Base-by-base conservation (phyloP, 2,329 filamentous ascomycete genomes). In the Xylariaceae sp. region DNA sequence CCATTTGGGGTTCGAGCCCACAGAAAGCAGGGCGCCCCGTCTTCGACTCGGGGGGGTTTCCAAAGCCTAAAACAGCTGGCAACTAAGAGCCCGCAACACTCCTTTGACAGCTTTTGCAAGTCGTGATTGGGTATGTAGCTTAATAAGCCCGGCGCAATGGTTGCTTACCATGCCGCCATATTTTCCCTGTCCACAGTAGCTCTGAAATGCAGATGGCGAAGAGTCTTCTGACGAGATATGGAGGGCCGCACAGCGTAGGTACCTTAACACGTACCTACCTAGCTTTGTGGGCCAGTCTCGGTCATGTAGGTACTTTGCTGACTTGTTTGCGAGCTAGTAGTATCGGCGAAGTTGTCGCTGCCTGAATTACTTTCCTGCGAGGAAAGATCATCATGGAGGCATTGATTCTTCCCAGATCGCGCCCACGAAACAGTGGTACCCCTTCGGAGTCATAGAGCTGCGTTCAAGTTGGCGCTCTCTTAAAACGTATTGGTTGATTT, bases 311-410 rank as follows among this genome's bases (percentile, higher is more conserved):
- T 30, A 23, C 51, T 39, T 44, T 49, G 51, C 42, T 49, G 48
- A 11, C 35, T 59, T 57, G 51, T 30, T 53, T 59, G 49, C 15
- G 18, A 44, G 54, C 52, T 23, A 57, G 54, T 53, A 30, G 23
- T 30, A 53, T 59, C 55, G 44, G 54, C 53, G 54, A 47, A 18
- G 53, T 53, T 42, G 53, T 53, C 57, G 59, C 56, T 49, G 34
- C 47, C 37, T 23, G 44, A 42, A 37, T 53, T 39, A 53, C 48
- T 57, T 49, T 39, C 54, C 50, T 59, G 53, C 13, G 35, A 52
- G 18, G 49, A 49, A 48, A 45, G 4, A 55, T 30, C 30, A 8
- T 44, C 45, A 3, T 37, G 42, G 44, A 7, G 13, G 13, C 23
- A 30, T 53, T 23, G 47, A 30, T 50, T 51, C 45, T 4, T 48